Conservation (phyloP, 2,329 filamentous ascomycete genomes). For the Colletotrichum australisinense region DNA sequence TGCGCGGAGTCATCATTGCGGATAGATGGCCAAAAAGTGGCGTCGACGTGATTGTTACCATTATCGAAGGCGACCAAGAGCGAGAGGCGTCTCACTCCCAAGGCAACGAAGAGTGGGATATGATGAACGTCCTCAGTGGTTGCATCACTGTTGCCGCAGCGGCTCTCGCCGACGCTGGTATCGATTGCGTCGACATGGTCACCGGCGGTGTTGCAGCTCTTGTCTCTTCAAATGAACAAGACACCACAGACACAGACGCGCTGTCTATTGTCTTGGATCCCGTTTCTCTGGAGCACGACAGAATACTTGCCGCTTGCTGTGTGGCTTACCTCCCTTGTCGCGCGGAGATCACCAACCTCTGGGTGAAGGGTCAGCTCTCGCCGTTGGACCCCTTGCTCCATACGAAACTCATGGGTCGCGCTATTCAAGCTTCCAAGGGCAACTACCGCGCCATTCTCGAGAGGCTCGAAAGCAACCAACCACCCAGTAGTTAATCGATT, state of each 20-base stretch:
- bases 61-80: slow-evolving; percentile 94
- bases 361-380: slow-evolving; percentile 81
- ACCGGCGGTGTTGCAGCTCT: slow-evolving; percentile 90
- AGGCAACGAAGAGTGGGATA: slow-evolving; percentile 79
- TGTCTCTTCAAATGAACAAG: slow-evolving; percentile 54
- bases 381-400: slow-evolving; percentile 49
- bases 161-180: slow-evolving; percentile 92
- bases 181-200: slow-evolving; percentile 93
- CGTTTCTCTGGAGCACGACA: slow-evolving; percentile 81
- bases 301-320: slow-evolving; percentile 85
- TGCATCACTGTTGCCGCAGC: slow-evolving; percentile 95
- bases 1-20: slow-evolving; percentile 89
- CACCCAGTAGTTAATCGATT: slow-evolving; percentile 7
- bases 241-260: slow-evolving; percentile 17
- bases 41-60: slow-evolving; percentile 92
- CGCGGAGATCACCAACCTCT: slow-evolving; percentile 94
- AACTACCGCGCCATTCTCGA: slow-evolving; percentile 35
- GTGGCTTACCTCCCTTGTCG: slow-evolving; percentile 88
- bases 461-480: slow-evolving; percentile 23
- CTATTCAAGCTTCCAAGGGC: slow-evolving; percentile 54
- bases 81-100: slow-evolving; percentile 59
- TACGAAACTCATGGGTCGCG: slow-evolving; percentile 50
- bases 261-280: slow-evolving; percentile 78
- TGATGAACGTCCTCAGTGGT: slow-evolving; percentile 91
- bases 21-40: slow-evolving; percentile 99